A percentile compares a stretch with the other conserved stretches of the same genome.
Conservation (phyloP, 106 monocot species). For the Dioscorea alata region DNA sequence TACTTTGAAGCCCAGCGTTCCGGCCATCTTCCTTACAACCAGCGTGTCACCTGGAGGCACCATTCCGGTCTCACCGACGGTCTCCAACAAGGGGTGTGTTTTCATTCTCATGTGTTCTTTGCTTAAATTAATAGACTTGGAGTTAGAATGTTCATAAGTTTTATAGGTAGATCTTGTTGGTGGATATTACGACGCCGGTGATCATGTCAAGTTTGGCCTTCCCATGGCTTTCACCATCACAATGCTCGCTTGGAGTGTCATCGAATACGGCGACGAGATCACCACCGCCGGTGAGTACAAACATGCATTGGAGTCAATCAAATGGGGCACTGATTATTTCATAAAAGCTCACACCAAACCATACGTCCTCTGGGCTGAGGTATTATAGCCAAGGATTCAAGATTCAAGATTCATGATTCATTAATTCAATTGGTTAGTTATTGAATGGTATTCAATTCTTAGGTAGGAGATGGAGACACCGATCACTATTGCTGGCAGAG, state of each 20-base stretch:
- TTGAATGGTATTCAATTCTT: background rate
- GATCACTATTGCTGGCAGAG: slow-evolving; percentile 47
- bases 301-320: slow-evolving; percentile 47
- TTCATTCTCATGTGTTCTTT: too few relatives aligned
- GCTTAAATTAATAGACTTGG: too few relatives aligned
- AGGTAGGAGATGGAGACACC: slow-evolving; percentile 15
- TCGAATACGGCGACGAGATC: slow-evolving; percentile 46
- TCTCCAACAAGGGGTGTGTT: slow-evolving; percentile 38
- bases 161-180: slow-evolving; percentile 65
- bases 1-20: slow-evolving; percentile 52
- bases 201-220: slow-evolving; percentile 60
- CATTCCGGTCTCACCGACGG: slow-evolving; percentile 51
- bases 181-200: slow-evolving; percentile 70
- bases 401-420: too few relatives aligned
- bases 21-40: slow-evolving; percentile 35
- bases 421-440: too few relatives aligned
- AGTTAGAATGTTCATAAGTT: background rate
- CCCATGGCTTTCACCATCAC: slow-evolving; percentile 63
- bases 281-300: slow-evolving; percentile 17
- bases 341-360: slow-evolving; percentile 47
- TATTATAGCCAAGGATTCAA: too few relatives aligned
- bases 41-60: slow-evolving; percentile 33
- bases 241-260: slow-evolving; percentile 52
- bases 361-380: slow-evolving; percentile 51
- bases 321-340: slow-evolving; percentile 72